These are phyloP conservation scores for Mortierella sp. DNA, from an alignment of 371 early-diverging fungal species.

Conservation along the genomic window DNA sequence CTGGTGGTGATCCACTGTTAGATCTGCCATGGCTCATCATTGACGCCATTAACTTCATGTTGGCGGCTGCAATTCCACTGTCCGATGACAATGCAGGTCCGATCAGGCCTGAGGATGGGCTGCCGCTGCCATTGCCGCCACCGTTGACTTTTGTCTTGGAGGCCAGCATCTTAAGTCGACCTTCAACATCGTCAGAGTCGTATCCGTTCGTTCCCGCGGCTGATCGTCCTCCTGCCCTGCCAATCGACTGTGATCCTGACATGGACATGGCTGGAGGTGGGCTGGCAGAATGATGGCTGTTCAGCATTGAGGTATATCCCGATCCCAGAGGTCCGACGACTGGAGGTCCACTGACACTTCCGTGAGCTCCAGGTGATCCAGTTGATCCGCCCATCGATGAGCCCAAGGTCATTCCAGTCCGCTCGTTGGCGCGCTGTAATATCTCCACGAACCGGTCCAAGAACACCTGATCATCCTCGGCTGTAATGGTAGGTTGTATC, in stretches of 20 bases:
- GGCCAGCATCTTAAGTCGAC: conserved; percentile 26
- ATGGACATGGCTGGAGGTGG: conserved; percentile 23
- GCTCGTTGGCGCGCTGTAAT: conserved; percentile 61
- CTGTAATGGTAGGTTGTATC: conserved; percentile 57
- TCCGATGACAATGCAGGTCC: conserved; percentile 44
- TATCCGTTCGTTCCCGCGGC: conserved; percentile 21
- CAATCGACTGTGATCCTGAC: conserved; percentile 7
- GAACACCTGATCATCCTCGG: conserved; percentile 89
- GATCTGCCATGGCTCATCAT: conserved; percentile 27
- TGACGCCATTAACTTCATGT: conserved; percentile 14
- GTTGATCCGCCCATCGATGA: conserved; percentile 27
- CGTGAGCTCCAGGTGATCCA: conserved; percentile 38
- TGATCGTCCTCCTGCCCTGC: conserved; percentile 19
- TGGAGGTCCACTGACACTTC: conserved; percentile 48
- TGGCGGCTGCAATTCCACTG: conserved; percentile 27
- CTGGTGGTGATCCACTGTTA: conserved; percentile 20
- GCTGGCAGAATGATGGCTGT: conserved; percentile 44
- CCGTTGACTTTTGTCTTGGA: conserved; percentile 41
- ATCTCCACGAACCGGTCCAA: conserved; percentile 80
- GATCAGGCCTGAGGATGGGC: conserved; percentile 15
- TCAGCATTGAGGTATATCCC: conserved; percentile 42
- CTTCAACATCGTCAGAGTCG: conserved; percentile 34
- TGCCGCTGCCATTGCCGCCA: conserved; percentile 10
- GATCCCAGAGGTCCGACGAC: conserved; percentile 57
- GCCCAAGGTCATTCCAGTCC: conserved; percentile 24